phyloP scores from a whole-genome alignment of 1,284 basidiomycete genomes.

The Ceratobasidium sp. region DNA sequence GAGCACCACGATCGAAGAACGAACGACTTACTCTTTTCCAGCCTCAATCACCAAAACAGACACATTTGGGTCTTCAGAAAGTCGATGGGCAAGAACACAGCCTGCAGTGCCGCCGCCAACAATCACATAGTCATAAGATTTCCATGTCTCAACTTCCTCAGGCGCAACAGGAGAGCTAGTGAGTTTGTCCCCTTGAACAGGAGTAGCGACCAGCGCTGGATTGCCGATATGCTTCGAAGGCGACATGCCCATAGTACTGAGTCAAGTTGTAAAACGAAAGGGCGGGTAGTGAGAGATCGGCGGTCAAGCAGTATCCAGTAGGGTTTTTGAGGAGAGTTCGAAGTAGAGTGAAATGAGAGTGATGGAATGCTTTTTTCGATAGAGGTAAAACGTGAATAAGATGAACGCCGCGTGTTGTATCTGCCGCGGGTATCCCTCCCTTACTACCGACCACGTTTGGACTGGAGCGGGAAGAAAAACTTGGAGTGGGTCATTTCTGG shows the following conservation, averaged over 20 bases:
- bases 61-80: constrained; percentile 54
- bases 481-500: too few relatives aligned
- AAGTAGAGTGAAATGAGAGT: neutral
- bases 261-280: neutral
- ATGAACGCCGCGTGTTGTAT: neutral
- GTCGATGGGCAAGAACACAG: constrained; percentile 56
- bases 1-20: neutral
- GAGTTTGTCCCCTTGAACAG: neutral
- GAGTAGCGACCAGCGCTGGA: constrained; percentile 9
- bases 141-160: constrained; percentile 27
- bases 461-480: too few relatives aligned
- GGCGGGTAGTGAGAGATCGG: neutral
- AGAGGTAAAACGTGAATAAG: neutral
- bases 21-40: constrained; percentile 38
- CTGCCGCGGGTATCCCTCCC: too few relatives aligned
- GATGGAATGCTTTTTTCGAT: neutral
- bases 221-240: constrained; percentile 28
- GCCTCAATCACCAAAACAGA: constrained; percentile 48
- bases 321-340: neutral
- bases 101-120: constrained; percentile 55
- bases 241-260: neutral
- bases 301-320: neutral
- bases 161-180: neutral
- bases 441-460: too few relatives aligned
- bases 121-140: constrained; percentile 34